A percentile compares a stretch with the other conserved stretches of the same genome.
phyloP scores from a whole-genome alignment of 2,329 filamentous ascomycete genomes.

The Whalleya microplaca region DNA sequence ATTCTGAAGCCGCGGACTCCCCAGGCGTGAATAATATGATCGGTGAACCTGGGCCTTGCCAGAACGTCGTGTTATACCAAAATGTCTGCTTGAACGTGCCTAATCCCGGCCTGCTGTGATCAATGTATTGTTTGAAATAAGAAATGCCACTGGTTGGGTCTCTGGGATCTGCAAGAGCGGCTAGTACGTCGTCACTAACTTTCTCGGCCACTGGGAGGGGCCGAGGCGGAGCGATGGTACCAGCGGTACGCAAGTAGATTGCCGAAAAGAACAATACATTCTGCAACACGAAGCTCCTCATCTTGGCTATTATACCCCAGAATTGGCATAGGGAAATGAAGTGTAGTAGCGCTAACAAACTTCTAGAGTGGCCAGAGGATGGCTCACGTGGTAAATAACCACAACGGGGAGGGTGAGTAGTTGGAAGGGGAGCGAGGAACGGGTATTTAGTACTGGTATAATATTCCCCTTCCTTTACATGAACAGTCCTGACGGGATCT shows the following conservation, averaged over 20 bases:
- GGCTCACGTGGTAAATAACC: not conserved
- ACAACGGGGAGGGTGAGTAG: too few species aligned
- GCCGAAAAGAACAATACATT: slow-evolving; percentile 6
- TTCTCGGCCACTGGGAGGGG: slow-evolving; percentile 20
- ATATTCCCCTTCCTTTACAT: too few species aligned
- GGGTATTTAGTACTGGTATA: too few species aligned
- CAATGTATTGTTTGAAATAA: slow-evolving; percentile 58
- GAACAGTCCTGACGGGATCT: too few species aligned
- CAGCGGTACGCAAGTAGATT: slow-evolving; percentile 13
- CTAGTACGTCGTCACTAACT: slow-evolving; percentile 15
- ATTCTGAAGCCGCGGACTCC: slow-evolving; percentile 51
- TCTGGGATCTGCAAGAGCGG: slow-evolving; percentile 18
- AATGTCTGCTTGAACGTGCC: slow-evolving; percentile 60
- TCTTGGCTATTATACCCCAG: slow-evolving; percentile 1
- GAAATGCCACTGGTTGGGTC: slow-evolving; percentile 19
- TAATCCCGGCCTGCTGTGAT: slow-evolving; percentile 58
- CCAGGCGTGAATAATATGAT: slow-evolving; percentile 57
- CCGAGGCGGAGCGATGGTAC: slow-evolving; percentile 22
- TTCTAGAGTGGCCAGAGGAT: not conserved
- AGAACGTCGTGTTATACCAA: slow-evolving; percentile 52
- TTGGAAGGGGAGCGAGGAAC: too few species aligned
- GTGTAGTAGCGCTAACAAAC: not conserved
- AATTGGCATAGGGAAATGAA: not conserved
- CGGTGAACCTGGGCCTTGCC: slow-evolving; percentile 58
- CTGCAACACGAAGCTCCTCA: slow-evolving; percentile 18